These are phyloP conservation scores for Apiospora hydei DNA, from an alignment of 2,329 filamentous ascomycete genomes.

Conservation along the genomic window DNA sequence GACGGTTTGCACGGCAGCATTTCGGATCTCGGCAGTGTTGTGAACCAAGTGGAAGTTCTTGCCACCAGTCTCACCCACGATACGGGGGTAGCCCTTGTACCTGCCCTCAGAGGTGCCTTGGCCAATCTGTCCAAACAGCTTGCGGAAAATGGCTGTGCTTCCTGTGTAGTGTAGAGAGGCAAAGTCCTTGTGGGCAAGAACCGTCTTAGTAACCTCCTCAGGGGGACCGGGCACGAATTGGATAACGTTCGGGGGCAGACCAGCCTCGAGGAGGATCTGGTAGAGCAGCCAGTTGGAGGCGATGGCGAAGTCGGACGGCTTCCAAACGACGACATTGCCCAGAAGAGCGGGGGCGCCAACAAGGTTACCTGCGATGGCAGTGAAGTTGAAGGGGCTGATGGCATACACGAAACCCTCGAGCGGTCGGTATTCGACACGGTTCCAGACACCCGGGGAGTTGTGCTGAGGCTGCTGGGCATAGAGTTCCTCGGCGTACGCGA, in stretches of 20 bases:
- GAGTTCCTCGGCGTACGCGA: slow-evolving; percentile 90
- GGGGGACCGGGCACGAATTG: slow-evolving; percentile 93
- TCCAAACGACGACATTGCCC: slow-evolving; percentile 96
- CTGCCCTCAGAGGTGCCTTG: slow-evolving; percentile 80
- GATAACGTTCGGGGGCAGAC: slow-evolving; percentile 86
- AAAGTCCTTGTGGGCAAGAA: slow-evolving; percentile 80
- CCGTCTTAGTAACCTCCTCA: slow-evolving; percentile 79
- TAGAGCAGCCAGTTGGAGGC: slow-evolving; percentile 92
- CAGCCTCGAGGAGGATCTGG: slow-evolving; percentile 89
- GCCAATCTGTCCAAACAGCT: slow-evolving; percentile 86
- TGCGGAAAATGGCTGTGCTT: slow-evolving; percentile 89
- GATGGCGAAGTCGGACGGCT: slow-evolving; percentile 89
- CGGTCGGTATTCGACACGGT: slow-evolving; percentile 86
- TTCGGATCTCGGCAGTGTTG: slow-evolving; percentile 76
- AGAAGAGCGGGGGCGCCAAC: slow-evolving; percentile 83
- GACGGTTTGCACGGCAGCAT: slow-evolving; percentile 82
- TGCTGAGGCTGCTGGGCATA: slow-evolving; percentile 88
- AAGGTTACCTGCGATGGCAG: slow-evolving; percentile 89
- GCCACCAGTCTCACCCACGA: slow-evolving; percentile 89
- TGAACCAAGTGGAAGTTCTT: slow-evolving; percentile 94
- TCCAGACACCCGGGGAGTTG: slow-evolving; percentile 87
- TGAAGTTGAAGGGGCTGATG: slow-evolving; percentile 96
- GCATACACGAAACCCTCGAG: slow-evolving; percentile 97
- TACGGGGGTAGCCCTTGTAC: slow-evolving; percentile 85
- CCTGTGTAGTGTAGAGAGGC: slow-evolving; percentile 95